A percentile compares a stretch with the other conserved stretches of the same genome.
Conservation (phyloP, 2,329 filamentous ascomycete species). For the Emmonsia crescens region DNA sequence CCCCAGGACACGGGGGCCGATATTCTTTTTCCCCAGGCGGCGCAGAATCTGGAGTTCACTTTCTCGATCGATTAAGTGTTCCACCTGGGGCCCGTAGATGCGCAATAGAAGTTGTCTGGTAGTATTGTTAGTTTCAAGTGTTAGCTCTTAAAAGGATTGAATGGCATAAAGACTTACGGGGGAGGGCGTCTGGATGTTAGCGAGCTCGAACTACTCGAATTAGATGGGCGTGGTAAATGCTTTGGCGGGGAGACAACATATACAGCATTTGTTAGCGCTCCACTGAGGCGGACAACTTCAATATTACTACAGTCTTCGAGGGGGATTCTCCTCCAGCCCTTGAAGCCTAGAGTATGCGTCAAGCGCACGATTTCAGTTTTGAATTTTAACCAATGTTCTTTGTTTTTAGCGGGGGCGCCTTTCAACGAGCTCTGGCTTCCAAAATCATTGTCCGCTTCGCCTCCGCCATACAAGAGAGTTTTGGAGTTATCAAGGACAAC, state of each 20-base stretch:
- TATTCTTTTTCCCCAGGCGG: slow-evolving; percentile 79
- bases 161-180: slow-evolving; percentile 35
- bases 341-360: slow-evolving; percentile 76
- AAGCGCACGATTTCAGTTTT: slow-evolving; percentile 87
- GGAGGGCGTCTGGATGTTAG: slow-evolving; percentile 38
- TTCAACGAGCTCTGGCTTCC: slow-evolving; percentile 22
- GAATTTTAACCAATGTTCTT: slow-evolving; percentile 70
- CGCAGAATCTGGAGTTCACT: slow-evolving; percentile 78
- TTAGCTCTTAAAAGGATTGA: neutral
- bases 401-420: slow-evolving; percentile 52
- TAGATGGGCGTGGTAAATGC: slow-evolving; percentile 40
- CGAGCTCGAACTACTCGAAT: slow-evolving; percentile 30
- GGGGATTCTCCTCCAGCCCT: slow-evolving; percentile 80
- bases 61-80: slow-evolving; percentile 89
- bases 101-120: slow-evolving; percentile 68
- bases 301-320: slow-evolving; percentile 34
- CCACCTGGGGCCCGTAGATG: slow-evolving; percentile 89
- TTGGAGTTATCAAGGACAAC: slow-evolving; percentile 81
- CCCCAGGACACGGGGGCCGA: slow-evolving; percentile 80
- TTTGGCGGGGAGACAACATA: slow-evolving; percentile 82
- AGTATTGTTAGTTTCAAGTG: neutral
- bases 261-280: slow-evolving; percentile 89
- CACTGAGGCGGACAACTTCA: slow-evolving; percentile 50
- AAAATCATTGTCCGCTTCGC: slow-evolving; percentile 36
- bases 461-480: slow-evolving; percentile 64